phyloP scores from a whole-genome alignment of 1,284 basidiomycete genomes.

The Agaricales sp. region DNA sequence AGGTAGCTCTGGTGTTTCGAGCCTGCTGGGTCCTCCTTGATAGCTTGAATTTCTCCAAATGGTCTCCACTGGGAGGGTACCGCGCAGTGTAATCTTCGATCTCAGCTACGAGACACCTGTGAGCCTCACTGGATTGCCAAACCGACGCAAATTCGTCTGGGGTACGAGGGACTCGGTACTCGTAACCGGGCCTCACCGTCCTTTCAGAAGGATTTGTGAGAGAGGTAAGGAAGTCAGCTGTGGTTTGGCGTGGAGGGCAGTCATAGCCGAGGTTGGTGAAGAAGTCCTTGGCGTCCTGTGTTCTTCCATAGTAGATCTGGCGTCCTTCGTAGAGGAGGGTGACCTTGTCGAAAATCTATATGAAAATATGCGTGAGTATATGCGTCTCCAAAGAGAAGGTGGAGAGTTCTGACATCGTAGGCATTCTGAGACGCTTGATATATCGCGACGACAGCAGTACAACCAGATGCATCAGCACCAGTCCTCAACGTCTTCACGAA shows the following conservation, averaged over 20 bases:
- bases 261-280: slow-evolving; percentile 37
- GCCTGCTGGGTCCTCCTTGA: slow-evolving; percentile 28
- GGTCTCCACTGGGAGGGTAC: slow-evolving; percentile 24
- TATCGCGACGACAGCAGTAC: slow-evolving; percentile 19
- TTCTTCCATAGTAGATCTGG: slow-evolving; percentile 37
- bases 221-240: slow-evolving; percentile 30
- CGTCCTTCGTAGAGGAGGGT: slow-evolving; percentile 35
- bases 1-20: slow-evolving; percentile 24
- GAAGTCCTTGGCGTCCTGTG: slow-evolving; percentile 29
- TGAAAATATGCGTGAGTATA: background rate
- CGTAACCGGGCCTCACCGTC: background rate
- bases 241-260: slow-evolving; percentile 24
- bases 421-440: slow-evolving; percentile 38
- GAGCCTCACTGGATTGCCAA: slow-evolving; percentile 15
- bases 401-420: slow-evolving; percentile 22
- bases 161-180: background rate
- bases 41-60: slow-evolving; percentile 24
- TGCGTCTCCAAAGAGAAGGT: background rate
- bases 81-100: slow-evolving; percentile 23
- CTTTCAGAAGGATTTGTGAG: slow-evolving; percentile 23
- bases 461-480: slow-evolving; percentile 10
- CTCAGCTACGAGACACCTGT: slow-evolving; percentile 20
- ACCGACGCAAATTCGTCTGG: background rate
- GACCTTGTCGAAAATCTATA: slow-evolving; percentile 25
- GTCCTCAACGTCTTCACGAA: slow-evolving; percentile 15